phyloP scores from a whole-genome alignment of 2,329 filamentous ascomycete species.

The Cladosporium phlei region DNA sequence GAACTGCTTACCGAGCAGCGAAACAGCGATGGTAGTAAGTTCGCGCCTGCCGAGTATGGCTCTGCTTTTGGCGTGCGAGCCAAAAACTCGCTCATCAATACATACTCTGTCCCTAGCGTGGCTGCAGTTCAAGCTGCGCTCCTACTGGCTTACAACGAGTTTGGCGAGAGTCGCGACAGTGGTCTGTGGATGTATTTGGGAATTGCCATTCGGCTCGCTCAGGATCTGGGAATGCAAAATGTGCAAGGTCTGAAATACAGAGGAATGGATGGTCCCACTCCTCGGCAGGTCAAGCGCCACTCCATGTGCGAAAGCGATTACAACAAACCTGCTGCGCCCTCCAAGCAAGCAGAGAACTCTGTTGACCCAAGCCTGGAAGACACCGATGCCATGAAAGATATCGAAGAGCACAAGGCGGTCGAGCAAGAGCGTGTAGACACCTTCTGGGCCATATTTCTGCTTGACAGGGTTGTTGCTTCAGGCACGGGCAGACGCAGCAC shows the following conservation, averaged over 20 bases:
- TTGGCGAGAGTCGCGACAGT: constrained; percentile 82
- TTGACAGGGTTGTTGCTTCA: constrained; percentile 82
- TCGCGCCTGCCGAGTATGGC: constrained; percentile 61
- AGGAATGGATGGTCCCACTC: constrained; percentile 52
- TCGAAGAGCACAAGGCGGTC: constrained; percentile 52
- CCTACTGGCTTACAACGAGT: constrained; percentile 81
- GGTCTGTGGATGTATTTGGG: constrained; percentile 92
- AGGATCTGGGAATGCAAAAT: constrained; percentile 77
- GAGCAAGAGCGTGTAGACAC: constrained; percentile 82
- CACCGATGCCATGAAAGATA: constrained; percentile 28
- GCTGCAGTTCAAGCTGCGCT: constrained; percentile 79
- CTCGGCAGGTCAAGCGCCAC: constrained; percentile 47
- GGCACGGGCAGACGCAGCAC: constrained; percentile 82
- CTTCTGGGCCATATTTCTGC: constrained; percentile 84
- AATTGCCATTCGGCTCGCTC: constrained; percentile 76
- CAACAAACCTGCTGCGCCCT: constrained; percentile 37
- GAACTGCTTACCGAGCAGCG: constrained; percentile 48
- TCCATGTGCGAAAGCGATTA: constrained; percentile 11
- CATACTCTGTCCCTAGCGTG: constrained; percentile 75
- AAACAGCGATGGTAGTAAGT: constrained; percentile 45
- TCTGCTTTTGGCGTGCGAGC: constrained; percentile 75
- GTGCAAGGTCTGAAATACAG: constrained; percentile 64
- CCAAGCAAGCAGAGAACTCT: constrained; percentile 41
- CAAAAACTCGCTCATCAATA: constrained; percentile 76
- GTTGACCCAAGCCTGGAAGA: not conserved